phyloP scores from a whole-genome alignment of 208 protist species.

The Trypanosoma brucei region DNA sequence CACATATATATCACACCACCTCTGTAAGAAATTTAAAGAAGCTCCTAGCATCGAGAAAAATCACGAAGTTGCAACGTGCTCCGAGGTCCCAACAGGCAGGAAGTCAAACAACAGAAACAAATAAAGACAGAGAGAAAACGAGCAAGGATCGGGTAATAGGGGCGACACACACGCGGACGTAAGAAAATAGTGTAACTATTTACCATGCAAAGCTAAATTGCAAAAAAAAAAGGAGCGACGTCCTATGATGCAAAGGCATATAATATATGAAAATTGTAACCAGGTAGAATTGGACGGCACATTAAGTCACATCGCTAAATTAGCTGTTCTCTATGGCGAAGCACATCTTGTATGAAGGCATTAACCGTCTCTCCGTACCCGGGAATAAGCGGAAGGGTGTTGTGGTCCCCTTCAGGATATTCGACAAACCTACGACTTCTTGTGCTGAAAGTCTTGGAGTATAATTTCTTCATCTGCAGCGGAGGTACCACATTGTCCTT shows the following conservation, averaged over 20 bases:
- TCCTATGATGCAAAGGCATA: not conserved
- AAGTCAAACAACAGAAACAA: too few species aligned
- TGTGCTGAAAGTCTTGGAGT: constrained; percentile 30
- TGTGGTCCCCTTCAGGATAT: constrained; percentile 74
- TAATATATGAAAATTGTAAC: not conserved
- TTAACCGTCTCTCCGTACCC: constrained; percentile 63
- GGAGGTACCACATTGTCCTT: constrained; percentile 86
- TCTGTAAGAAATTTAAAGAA: too few species aligned
- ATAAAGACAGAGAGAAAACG: too few species aligned
- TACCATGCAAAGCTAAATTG: too few species aligned
- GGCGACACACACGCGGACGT: too few species aligned
- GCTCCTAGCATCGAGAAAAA: too few species aligned
- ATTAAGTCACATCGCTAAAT: constrained; percentile 1
- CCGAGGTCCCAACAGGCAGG: too few species aligned
- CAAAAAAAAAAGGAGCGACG: too few species aligned
- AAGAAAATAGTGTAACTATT: too few species aligned
- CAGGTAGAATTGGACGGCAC: not conserved
- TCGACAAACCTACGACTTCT: constrained; percentile 38
- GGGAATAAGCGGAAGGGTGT: constrained; percentile 40
- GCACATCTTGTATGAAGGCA: constrained; percentile 45
- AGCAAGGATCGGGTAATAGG: too few species aligned
- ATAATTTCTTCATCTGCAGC: constrained; percentile 70
- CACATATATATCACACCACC: too few species aligned
- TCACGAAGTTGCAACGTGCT: too few species aligned
- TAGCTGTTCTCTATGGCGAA: constrained; percentile 6